These are phyloP conservation scores for Eimeria falciformis DNA, from an alignment of 169 alveolate genomes.

Conservation along the genomic window DNA sequence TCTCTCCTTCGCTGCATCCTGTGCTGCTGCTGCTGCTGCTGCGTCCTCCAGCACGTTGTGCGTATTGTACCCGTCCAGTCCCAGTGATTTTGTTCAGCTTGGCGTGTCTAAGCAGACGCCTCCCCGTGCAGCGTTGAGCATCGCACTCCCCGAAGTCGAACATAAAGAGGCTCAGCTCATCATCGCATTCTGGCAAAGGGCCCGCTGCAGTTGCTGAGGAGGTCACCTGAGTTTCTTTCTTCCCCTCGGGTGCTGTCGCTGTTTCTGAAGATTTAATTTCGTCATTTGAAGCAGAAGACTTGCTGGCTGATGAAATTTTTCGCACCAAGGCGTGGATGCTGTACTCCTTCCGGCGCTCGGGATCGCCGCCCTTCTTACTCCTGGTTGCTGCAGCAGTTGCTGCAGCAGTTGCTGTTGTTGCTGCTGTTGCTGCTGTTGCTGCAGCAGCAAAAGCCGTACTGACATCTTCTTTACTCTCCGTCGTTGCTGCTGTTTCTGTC, in stretches of 20 bases:
- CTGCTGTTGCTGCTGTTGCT: neutral
- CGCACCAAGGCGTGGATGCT: constrained; percentile 26
- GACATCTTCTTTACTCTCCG: neutral
- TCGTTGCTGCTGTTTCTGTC: neutral
- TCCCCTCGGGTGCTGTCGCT: constrained; percentile 8
- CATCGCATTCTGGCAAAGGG: neutral
- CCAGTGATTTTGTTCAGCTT: constrained; percentile 79
- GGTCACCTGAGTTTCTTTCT: neutral
- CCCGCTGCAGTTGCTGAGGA: neutral
- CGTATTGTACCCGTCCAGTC: neutral
- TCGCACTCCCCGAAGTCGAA: constrained; percentile 97
- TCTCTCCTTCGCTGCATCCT: constrained; percentile 28
- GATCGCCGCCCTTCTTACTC: constrained; percentile 31
- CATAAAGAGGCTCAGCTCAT: constrained; percentile 87
- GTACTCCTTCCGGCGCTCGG: constrained; percentile 33
- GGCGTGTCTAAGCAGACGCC: constrained; percentile 90
- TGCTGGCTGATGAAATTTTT: neutral
- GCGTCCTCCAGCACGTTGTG: neutral
- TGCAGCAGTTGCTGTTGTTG: neutral
- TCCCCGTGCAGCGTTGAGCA: constrained; percentile 95
- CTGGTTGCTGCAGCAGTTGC: neutral
- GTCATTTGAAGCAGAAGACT: neutral
- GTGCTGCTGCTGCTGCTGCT: constrained; percentile 12
- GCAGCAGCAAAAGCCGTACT: constrained; percentile 8
- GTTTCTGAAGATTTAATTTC: neutral